These are phyloP conservation scores for Mentha longifolia DNA, from an alignment of 257 asterid genomes.

Conservation along the genomic window DNA sequence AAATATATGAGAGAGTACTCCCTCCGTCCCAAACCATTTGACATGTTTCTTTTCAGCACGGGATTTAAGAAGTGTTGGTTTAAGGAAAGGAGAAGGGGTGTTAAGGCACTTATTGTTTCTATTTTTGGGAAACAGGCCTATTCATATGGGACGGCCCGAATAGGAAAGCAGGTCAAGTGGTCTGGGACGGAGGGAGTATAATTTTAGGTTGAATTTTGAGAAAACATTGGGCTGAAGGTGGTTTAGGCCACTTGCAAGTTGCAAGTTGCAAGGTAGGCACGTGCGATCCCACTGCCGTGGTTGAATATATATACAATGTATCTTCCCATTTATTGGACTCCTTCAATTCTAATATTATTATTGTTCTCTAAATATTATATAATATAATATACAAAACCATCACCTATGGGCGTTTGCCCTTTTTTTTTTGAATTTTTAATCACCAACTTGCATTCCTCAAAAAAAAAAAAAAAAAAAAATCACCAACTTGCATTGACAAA, in stretches of 20 bases:
- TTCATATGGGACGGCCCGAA: too few relatives aligned
- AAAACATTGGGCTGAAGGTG: conserved; percentile 34
- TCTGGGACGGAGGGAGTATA: too few relatives aligned
- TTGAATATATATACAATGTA: conserved; percentile 15
- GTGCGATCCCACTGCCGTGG: conserved; percentile 25
- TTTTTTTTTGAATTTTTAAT: conserved; percentile 15
- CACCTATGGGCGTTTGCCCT: not conserved
- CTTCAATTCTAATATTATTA: not conserved
- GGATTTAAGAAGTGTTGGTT: too few relatives aligned
- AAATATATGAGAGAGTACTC: too few relatives aligned
- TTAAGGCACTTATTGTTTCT: too few relatives aligned
- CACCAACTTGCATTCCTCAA: conserved; percentile 33
- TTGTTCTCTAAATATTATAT: not conserved
- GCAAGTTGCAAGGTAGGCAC: conserved; percentile 30
- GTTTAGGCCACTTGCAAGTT: conserved; percentile 24
- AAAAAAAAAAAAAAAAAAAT: too few relatives aligned
- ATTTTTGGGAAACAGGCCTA: too few relatives aligned
- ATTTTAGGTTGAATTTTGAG: not conserved
- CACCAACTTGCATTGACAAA: conserved; percentile 31
- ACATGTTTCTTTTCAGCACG: too few relatives aligned
- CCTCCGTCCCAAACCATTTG: too few relatives aligned
- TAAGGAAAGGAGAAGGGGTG: too few relatives aligned
- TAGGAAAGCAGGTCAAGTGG: too few relatives aligned
- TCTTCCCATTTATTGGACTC: conserved; percentile 20
- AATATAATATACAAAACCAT: not conserved